These are phyloP conservation scores for Trichosporon sp. DNA, from an alignment of 1,284 basidiomycete species.

Conservation along the genomic window DNA sequence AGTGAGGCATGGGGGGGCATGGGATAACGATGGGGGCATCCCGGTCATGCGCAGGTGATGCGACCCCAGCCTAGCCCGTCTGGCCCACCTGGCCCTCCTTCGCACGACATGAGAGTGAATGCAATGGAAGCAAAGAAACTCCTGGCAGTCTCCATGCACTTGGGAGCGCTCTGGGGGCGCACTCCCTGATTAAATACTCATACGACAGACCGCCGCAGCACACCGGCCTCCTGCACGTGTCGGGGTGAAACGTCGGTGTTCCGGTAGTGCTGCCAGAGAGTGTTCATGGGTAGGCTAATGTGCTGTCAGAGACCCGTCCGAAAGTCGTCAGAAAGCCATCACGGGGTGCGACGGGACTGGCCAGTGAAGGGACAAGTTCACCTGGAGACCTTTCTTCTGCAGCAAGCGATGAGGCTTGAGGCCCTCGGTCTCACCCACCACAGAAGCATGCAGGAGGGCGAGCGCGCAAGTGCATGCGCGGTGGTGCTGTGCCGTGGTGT, in stretches of 20 bases:
- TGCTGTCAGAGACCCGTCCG: not conserved
- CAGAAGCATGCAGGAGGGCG: not conserved
- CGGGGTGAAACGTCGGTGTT: not conserved
- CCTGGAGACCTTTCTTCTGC: not conserved
- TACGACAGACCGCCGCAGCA: not conserved
- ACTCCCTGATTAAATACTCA: not conserved
- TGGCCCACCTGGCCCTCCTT: not conserved
- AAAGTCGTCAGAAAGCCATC: not conserved
- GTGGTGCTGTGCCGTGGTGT: not conserved
- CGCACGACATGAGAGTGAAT: not conserved
- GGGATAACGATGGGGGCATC: slow-evolving; percentile 5
- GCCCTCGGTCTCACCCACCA: slow-evolving; percentile 1
- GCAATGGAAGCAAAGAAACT: slow-evolving; percentile 8
- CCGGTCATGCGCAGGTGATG: not conserved
- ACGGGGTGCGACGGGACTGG: slow-evolving; percentile 5
- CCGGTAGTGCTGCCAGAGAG: not conserved
- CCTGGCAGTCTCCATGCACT: not conserved
- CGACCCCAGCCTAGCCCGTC: too few species aligned
- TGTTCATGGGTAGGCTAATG: not conserved
- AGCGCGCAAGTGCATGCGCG: not conserved
- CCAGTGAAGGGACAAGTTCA: not conserved
- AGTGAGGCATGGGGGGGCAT: not conserved
- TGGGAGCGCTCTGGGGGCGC: not conserved
- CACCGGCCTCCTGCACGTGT: not conserved
- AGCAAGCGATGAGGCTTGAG: not conserved